phyloP scores from a whole-genome alignment of 1,284 basidiomycete species.

The Afroboletus lepidellus region DNA sequence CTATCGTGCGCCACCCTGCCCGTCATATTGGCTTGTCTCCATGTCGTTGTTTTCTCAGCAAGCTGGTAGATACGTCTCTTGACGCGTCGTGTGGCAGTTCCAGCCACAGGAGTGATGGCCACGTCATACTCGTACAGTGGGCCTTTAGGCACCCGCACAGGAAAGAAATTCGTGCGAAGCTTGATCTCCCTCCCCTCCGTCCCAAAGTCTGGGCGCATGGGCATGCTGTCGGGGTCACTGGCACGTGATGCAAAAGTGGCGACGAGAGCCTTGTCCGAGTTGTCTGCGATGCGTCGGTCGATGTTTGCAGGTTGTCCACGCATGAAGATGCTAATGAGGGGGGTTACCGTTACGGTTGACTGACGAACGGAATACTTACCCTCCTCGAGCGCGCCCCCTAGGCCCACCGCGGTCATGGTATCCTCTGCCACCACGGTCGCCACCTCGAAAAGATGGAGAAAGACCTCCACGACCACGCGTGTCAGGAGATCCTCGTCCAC shows the following conservation, averaged over 20 bases:
- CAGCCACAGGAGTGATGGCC: slow-evolving; percentile 52
- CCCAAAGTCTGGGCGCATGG: slow-evolving; percentile 68
- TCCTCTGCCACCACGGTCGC: slow-evolving; percentile 33
- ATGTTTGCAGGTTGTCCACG: slow-evolving; percentile 47
- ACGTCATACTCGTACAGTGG: slow-evolving; percentile 71
- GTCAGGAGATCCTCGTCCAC: slow-evolving; percentile 29
- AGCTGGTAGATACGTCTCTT: slow-evolving; percentile 70
- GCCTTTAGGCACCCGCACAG: slow-evolving; percentile 59
- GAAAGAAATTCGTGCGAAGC: slow-evolving; percentile 75
- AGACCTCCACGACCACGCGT: slow-evolving; percentile 30
- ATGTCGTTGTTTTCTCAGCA: slow-evolving; percentile 59
- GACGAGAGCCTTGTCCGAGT: slow-evolving; percentile 58
- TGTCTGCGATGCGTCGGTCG: slow-evolving; percentile 58
- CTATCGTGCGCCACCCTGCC: slow-evolving; percentile 68
- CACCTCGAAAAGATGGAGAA: slow-evolving; percentile 27
- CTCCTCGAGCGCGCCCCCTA: slow-evolving; percentile 44
- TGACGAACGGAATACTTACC: slow-evolving; percentile 40
- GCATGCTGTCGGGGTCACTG: slow-evolving; percentile 48
- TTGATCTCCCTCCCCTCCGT: slow-evolving; percentile 56
- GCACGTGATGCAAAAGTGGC: slow-evolving; percentile 46
- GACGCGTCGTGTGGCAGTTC: slow-evolving; percentile 51
- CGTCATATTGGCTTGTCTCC: slow-evolving; percentile 50
- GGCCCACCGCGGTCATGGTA: slow-evolving; percentile 33
- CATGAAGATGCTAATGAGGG: slow-evolving; percentile 50
- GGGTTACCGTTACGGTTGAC: slow-evolving; percentile 7